Evolutionary conservation across 805 yeast species (phyloP).

Genomic region (Barnettozyma populi): DNA sequence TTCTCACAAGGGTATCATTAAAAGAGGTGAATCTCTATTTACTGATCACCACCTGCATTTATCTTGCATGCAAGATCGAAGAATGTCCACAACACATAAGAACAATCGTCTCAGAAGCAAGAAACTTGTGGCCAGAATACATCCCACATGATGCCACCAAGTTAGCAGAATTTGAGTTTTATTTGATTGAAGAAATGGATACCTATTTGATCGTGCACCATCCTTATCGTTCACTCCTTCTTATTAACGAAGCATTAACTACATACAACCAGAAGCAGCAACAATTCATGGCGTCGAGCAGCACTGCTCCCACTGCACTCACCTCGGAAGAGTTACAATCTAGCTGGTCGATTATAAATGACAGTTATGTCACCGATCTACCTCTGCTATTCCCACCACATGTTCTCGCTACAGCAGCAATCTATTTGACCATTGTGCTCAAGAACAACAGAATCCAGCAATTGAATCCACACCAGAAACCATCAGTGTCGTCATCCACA

Average conservation of each 20-base stretch:
- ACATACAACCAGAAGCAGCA: constrained; percentile 18
- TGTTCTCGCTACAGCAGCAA: constrained; percentile 72
- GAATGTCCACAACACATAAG: constrained; percentile 94
- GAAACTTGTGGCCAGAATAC: constrained; percentile 91
- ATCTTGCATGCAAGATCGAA: constrained; percentile 89
- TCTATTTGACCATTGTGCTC: constrained; percentile 71
- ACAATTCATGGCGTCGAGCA: neutral
- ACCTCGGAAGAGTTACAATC: constrained; percentile 71
- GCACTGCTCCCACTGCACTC: constrained; percentile 32
- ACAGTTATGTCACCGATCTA: constrained; percentile 81
- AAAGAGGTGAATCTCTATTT: constrained; percentile 81
- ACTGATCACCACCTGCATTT: constrained; percentile 77
- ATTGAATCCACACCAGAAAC: constrained; percentile 4
- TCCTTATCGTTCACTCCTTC: constrained; percentile 61
- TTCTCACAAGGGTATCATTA: constrained; percentile 63
- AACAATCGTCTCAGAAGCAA: constrained; percentile 74
- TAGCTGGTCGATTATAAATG: constrained; percentile 87
- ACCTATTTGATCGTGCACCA: constrained; percentile 68
- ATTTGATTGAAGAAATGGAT: constrained; percentile 81
- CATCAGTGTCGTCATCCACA: neutral
- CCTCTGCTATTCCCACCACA: constrained; percentile 86
- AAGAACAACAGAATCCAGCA: constrained; percentile 29
- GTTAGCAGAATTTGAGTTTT: constrained; percentile 93
- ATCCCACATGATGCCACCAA: constrained; percentile 88
- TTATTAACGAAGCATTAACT: constrained; percentile 34